Percentiles rank a stretch among this genome's conserved stretches.
phyloP scores from a whole-genome alignment of 2,329 filamentous ascomycete genomes.

The Sclerotinia glacialis region DNA sequence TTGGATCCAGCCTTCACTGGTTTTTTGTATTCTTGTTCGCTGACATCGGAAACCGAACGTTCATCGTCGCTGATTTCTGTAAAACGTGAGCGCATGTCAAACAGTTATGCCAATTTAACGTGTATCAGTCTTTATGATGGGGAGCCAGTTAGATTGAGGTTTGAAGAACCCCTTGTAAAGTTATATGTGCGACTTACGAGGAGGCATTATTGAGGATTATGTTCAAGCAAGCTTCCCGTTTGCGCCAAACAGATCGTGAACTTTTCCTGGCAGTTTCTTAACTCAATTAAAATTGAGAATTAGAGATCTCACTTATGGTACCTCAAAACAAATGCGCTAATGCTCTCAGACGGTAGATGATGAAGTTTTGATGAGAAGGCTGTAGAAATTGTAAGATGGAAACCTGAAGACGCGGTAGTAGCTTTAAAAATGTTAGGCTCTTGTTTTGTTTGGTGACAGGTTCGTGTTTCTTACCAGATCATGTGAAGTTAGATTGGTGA shows the following conservation, averaged over 20 bases:
- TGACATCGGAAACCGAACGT: constrained; percentile 41
- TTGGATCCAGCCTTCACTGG: constrained; percentile 19
- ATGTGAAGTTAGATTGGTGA: background rate
- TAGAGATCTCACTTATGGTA: background rate
- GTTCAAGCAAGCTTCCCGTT: background rate
- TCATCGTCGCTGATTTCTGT: constrained; percentile 37
- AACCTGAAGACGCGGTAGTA: background rate
- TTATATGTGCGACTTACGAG: constrained; percentile 34
- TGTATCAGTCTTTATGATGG: background rate
- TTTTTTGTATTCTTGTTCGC: constrained; percentile 25
- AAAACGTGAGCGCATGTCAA: constrained; percentile 28
- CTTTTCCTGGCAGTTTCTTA: background rate
- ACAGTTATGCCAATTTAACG: constrained; percentile 20
- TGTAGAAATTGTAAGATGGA: background rate
- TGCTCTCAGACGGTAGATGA: background rate
- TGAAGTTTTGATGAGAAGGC: background rate
- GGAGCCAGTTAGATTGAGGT: background rate
- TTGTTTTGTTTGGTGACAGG: background rate
- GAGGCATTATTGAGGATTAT: constrained; percentile 33
- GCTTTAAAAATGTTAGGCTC: background rate
- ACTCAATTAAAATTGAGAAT: background rate
- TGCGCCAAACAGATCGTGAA: background rate
- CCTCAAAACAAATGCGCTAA: background rate
- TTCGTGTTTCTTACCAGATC: constrained; percentile 1
- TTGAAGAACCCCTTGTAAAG: background rate